Percentiles rank a stretch among this genome's conserved stretches.
Evolutionary conservation across 1,284 basidiomycete genomes (phyloP).

Genomic region (Lentinus polychrous): DNA sequence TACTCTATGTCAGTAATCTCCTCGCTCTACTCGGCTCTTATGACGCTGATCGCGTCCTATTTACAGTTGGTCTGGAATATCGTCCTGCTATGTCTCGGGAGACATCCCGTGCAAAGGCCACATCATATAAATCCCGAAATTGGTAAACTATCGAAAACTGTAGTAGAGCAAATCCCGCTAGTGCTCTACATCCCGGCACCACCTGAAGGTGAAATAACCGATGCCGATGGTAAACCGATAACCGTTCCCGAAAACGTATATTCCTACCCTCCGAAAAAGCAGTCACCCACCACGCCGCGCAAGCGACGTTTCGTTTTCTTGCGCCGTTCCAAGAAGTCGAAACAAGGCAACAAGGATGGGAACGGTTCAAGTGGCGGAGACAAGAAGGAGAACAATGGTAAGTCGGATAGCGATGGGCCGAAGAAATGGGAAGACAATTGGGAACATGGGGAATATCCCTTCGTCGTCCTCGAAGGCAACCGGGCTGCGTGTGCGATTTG

Average conservation of each 20-base stretch:
- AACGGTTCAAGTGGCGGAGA: conserved; percentile 14
- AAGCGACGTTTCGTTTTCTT: conserved; percentile 49
- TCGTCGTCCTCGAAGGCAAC: conserved; percentile 68
- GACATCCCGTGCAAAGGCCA: conserved; percentile 68
- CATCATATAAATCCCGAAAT: conserved; percentile 69
- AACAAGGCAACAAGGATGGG: conserved; percentile 17
- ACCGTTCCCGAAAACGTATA: conserved; percentile 38
- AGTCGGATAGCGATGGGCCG: conserved; percentile 25
- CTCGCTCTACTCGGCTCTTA: not conserved
- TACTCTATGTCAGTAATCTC: conserved; percentile 57
- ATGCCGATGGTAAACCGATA: conserved; percentile 22
- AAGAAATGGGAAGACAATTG: conserved; percentile 43
- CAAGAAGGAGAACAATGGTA: conserved; percentile 21
- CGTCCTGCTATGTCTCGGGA: conserved; percentile 65
- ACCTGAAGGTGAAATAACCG: conserved; percentile 37
- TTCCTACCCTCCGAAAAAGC: conserved; percentile 49
- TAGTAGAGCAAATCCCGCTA: conserved; percentile 72
- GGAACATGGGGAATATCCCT: conserved; percentile 49
- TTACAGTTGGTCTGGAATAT: conserved; percentile 72
- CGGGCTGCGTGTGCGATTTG: conserved; percentile 79
- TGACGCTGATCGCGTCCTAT: not conserved
- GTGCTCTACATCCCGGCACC: conserved; percentile 78
- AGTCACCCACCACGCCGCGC: conserved; percentile 16
- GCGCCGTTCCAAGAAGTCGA: conserved; percentile 21
- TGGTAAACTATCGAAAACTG: conserved; percentile 57